These are phyloP conservation scores for Phylloporus sp. DNA, from an alignment of 768 basidiomycete species.

Conservation along the genomic window DNA sequence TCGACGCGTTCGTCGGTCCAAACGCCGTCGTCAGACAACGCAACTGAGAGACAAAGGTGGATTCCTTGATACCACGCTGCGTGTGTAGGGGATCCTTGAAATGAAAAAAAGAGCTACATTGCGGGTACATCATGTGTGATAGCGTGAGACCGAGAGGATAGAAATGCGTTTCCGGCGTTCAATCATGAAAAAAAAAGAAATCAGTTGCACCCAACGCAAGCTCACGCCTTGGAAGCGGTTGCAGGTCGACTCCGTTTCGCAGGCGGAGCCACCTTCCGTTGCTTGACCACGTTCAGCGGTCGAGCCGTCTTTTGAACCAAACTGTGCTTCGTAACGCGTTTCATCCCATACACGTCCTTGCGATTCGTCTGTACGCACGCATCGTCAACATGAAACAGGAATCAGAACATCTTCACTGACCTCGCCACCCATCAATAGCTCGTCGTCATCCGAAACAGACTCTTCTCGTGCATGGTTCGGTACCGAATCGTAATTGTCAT, in stretches of 20 bases:
- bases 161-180: slow-evolving; percentile 8
- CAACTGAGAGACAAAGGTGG: too few species aligned
- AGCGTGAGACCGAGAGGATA: neutral
- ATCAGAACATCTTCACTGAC: slow-evolving; percentile 35
- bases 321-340: slow-evolving; percentile 18
- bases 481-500: slow-evolving; percentile 4
- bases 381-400: neutral
- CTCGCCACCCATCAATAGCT: slow-evolving; percentile 57
- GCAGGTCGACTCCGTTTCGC: slow-evolving; percentile 14
- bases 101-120: too few species aligned
- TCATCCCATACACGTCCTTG: slow-evolving; percentile 33
- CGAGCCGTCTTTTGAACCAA: slow-evolving; percentile 3
- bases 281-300: slow-evolving; percentile 14
- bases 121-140: slow-evolving; percentile 2
- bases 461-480: slow-evolving; percentile 11
- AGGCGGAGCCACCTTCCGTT: slow-evolving; percentile 13
- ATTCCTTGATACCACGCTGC: too few species aligned
- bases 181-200: slow-evolving; percentile 2
- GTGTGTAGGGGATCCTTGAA: too few species aligned
- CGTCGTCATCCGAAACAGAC: slow-evolving; percentile 45
- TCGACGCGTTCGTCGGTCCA: slow-evolving; percentile 59
- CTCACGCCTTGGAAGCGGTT: slow-evolving; percentile 9
- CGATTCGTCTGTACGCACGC: slow-evolving; percentile 34
- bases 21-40: slow-evolving; percentile 2
- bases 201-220: too few species aligned